Conservation (phyloP, 495 filamentous ascomycete genomes). For the Podospora conica region DNA sequence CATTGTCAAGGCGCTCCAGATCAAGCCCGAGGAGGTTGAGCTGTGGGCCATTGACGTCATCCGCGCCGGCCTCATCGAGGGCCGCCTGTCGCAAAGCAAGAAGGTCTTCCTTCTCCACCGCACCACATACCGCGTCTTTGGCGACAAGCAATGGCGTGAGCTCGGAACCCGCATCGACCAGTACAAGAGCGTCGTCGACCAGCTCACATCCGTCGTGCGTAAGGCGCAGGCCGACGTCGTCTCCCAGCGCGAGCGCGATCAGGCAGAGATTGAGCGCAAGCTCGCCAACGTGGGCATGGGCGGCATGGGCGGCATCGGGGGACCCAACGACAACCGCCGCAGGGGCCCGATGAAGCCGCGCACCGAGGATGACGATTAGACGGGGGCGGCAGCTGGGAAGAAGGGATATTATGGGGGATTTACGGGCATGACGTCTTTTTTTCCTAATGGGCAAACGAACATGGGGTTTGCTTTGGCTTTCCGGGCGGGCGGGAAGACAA, state of each 20-base stretch:
- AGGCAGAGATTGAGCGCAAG: constrained; percentile 53
- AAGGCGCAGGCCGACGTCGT: constrained; percentile 66
- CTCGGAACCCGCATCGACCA: constrained; percentile 81
- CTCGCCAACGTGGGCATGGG: constrained; percentile 39
- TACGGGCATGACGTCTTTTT: constrained; percentile 5
- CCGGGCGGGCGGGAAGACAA: constrained; percentile 13
- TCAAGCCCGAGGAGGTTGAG: constrained; percentile 78
- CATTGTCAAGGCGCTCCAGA: constrained; percentile 75
- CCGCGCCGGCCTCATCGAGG: constrained; percentile 88
- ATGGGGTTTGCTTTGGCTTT: constrained; percentile 10
- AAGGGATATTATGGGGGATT: background rate
- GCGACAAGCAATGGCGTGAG: constrained; percentile 96
- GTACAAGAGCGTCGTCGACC: constrained; percentile 72
- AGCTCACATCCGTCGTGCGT: constrained; percentile 68
- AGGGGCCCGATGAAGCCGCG: constrained; percentile 30
- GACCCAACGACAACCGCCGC: constrained; percentile 11
- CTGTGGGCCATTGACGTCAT: constrained; percentile 99
- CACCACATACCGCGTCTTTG: constrained; percentile 90
- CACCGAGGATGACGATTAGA: constrained; percentile 45
- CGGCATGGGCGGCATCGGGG: constrained; percentile 18
- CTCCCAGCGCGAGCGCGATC: constrained; percentile 52
- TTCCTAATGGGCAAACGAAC: background rate
- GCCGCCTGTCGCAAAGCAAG: constrained; percentile 84
- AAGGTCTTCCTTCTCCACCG: constrained; percentile 91
- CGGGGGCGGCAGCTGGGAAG: background rate